Evolutionary conservation across 2,329 filamentous ascomycete species (phyloP), one percentile per base, ranked within the genome.

Genomic region (Fusarium clavum): DNA sequence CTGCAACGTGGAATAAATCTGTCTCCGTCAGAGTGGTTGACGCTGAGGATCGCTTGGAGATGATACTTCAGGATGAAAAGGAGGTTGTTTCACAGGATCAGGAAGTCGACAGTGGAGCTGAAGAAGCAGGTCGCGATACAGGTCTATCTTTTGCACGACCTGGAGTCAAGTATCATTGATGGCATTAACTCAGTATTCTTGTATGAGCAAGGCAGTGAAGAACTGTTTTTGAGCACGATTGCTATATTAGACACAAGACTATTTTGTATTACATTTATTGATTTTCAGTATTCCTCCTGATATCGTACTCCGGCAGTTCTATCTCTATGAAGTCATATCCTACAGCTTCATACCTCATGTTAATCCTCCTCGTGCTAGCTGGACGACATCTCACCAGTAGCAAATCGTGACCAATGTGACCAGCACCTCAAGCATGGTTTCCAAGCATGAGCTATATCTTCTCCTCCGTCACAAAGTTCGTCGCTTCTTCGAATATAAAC

Each of bases 311-410:
- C 58, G 45, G 40, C 57, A 65, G 55, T 66, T 71, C 64, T 67
- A 71, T 60, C 52, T 73, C 57, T 73, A 68, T 73, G 69, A 66
- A 56, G 59, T 63, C 71, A 69, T 75, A 71, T 72, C 64, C 73
- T 72, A 67, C 69, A 71, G 49, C 61, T 47, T 72, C 69, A 51
- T 70, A 40, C 54, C 53, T 63, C 53, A 62, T 66, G 57, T 52
- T 48, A 47, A 49, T 59, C 60, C 45, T 56, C 53, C 44, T 29
- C 10, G 34, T 54, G 30, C 45, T 51, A 60, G 61, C 34, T 16
- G 48, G 29, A 38, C 48, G n/a, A 43, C 9, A 18, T 46, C 34
- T 30, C 32, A 47, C 40, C 57, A 56, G 66, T 47, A 40, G n/a
- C 22, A 49, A 24, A 43, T 53, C 51, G 47, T 53, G 48, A 44